Conservation (phyloP, 352 stramenopile genomes). For the Sclerospora graminicola region DNA sequence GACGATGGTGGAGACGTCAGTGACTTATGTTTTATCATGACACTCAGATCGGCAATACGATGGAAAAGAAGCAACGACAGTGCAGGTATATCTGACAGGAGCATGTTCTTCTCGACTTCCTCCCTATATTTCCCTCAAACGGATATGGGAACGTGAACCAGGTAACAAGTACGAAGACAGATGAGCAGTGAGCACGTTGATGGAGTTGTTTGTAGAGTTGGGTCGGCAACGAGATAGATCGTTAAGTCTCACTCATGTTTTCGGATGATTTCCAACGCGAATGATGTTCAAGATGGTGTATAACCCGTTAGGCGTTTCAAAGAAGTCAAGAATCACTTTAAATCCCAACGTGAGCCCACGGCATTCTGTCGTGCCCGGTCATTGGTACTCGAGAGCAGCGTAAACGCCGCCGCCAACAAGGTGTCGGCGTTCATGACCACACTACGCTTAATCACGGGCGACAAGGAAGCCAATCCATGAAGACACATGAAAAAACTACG, state of each 20-base stretch:
- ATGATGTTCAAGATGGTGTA: too few species aligned
- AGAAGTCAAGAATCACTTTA: too few species aligned
- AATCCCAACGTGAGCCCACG: too few species aligned
- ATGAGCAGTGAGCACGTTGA: slow-evolving; percentile 58
- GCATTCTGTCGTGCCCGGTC: too few species aligned
- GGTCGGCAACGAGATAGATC: neutral
- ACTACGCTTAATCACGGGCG: too few species aligned
- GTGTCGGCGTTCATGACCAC: too few species aligned
- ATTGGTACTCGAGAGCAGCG: too few species aligned
- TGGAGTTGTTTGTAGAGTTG: neutral
- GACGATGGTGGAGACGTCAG: neutral
- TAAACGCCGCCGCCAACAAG: too few species aligned
- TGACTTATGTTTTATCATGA: slow-evolving; percentile 2
- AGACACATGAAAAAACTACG: too few species aligned
- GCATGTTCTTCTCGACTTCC: slow-evolving; percentile 31
- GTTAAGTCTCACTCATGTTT: slow-evolving; percentile 1
- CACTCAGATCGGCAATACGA: slow-evolving; percentile 52
- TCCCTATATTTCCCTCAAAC: slow-evolving; percentile 52
- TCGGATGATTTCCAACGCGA: too few species aligned
- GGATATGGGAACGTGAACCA: slow-evolving; percentile 59
- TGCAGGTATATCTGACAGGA: slow-evolving; percentile 43
- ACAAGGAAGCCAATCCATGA: too few species aligned
- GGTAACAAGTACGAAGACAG: slow-evolving; percentile 82
- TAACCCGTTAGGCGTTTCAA: too few species aligned
- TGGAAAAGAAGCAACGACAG: slow-evolving; percentile 21